These are phyloP conservation scores for Fusarium torreyae DNA, from an alignment of 2,329 filamentous ascomycete genomes.

Conservation along the genomic window DNA sequence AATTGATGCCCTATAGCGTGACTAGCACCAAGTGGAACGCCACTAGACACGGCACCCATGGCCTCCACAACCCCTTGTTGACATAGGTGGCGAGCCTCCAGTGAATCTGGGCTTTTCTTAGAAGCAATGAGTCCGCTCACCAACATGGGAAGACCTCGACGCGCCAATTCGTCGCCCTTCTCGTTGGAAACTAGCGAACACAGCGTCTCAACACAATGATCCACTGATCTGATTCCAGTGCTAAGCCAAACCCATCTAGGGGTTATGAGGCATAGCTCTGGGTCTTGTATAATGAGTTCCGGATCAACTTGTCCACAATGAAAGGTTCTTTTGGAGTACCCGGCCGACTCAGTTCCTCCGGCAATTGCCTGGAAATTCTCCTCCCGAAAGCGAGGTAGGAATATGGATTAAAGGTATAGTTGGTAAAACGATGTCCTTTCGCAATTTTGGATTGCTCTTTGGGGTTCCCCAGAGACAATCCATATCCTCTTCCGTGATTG, in stretches of 20 bases:
- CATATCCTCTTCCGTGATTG: constrained; percentile 57
- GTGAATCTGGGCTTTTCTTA: constrained; percentile 49
- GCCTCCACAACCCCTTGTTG: constrained; percentile 67
- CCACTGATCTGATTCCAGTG: constrained; percentile 69
- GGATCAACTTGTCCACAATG: constrained; percentile 58
- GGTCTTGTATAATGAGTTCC: constrained; percentile 70
- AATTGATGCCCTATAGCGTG: constrained; percentile 69
- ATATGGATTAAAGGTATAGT: constrained; percentile 54
- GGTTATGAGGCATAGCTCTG: constrained; percentile 65
- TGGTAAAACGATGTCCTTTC: constrained; percentile 34
- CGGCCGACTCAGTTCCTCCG: constrained; percentile 49
- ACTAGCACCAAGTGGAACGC: constrained; percentile 63
- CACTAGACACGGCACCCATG: constrained; percentile 61
- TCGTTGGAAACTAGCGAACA: constrained; percentile 60
- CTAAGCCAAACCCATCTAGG: constrained; percentile 70
- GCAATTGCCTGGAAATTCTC: constrained; percentile 55
- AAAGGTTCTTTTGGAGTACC: constrained; percentile 51
- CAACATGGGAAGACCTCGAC: constrained; percentile 5
- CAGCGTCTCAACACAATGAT: constrained; percentile 71
- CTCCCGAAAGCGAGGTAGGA: constrained; percentile 56
- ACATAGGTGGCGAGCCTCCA: constrained; percentile 61
- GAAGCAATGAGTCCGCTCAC: constrained; percentile 13
- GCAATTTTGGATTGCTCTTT: constrained; percentile 41
- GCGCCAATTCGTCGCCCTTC: constrained; percentile 48
- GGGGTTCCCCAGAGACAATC: constrained; percentile 52